A percentile compares a stretch with the other conserved stretches of the same genome.
These are phyloP conservation scores for Ophiocordyceps australis DNA, from an alignment of 2,329 filamentous ascomycete genomes.

Conservation along the genomic window DNA sequence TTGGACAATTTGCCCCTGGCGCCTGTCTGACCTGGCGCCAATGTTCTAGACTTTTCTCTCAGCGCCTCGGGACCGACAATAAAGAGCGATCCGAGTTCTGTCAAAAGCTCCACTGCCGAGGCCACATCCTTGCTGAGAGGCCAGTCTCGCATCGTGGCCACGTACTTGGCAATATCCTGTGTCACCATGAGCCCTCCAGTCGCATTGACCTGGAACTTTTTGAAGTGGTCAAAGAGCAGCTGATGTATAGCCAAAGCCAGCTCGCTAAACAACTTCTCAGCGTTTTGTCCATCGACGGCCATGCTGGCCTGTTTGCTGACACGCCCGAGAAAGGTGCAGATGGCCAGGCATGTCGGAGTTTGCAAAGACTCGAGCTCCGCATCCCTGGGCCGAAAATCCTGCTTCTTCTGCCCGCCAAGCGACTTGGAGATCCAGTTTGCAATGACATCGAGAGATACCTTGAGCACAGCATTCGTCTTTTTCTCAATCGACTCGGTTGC, in stretches of 20 bases:
- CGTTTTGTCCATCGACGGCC: constrained; percentile 68
- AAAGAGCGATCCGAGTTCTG: constrained; percentile 89
- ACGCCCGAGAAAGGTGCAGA: constrained; percentile 62
- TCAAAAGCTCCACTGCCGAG: constrained; percentile 62
- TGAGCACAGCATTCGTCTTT: constrained; percentile 50
- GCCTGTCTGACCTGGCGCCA: constrained; percentile 22
- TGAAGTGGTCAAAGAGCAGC: constrained; percentile 81
- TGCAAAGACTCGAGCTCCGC: constrained; percentile 65
- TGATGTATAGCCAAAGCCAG: constrained; percentile 62
- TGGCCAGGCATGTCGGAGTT: constrained; percentile 66
- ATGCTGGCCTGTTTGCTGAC: constrained; percentile 43
- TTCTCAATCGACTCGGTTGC: constrained; percentile 67
- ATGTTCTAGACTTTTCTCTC: constrained; percentile 47
- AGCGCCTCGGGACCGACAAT: constrained; percentile 75
- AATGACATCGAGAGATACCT: constrained; percentile 43
- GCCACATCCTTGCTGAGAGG: constrained; percentile 50
- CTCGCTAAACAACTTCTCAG: constrained; percentile 68
- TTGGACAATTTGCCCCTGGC: constrained; percentile 39
- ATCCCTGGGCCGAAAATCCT: constrained; percentile 78
- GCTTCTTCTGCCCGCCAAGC: constrained; percentile 64
- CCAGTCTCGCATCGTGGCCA: constrained; percentile 71
- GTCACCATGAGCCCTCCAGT: constrained; percentile 89
- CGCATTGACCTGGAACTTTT: constrained; percentile 82
- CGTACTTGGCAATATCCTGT: constrained; percentile 90
- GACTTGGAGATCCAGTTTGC: constrained; percentile 60